A percentile compares a stretch with the other conserved stretches of the same genome.
These are phyloP conservation scores for Mortierella alpina DNA, from an alignment of 192 early-diverging fungal species.

Conservation along the genomic window DNA sequence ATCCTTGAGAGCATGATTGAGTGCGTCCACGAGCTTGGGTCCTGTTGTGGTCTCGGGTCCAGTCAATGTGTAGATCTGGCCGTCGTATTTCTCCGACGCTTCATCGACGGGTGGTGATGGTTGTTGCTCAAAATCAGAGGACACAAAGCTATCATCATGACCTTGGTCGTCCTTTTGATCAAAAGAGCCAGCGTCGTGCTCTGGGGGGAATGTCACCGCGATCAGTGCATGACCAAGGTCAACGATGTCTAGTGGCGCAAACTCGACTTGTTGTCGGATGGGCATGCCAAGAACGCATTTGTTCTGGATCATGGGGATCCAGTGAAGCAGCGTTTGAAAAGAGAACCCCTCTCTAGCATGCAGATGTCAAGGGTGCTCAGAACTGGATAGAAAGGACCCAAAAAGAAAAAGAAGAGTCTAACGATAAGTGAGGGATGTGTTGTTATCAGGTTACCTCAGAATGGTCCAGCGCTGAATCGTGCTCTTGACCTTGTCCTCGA, in stretches of 20 bases:
- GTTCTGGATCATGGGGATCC: constrained; percentile 34
- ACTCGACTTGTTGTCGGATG: constrained; percentile 14
- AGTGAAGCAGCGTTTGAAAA: constrained; percentile 37
- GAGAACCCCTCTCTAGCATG: constrained; percentile 29
- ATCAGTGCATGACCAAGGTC: constrained; percentile 33
- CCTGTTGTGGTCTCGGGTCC: constrained; percentile 29
- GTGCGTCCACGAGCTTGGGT: constrained; percentile 20
- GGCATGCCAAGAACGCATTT: constrained; percentile 30
- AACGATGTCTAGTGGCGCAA: constrained; percentile 27
- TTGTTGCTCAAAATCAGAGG: background rate
- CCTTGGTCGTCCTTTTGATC: background rate
- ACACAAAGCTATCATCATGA: background rate
- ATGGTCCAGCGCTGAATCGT: constrained; percentile 35
- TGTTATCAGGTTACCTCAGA: constrained; percentile 15
- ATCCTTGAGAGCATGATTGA: constrained; percentile 11
- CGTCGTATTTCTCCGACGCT: constrained; percentile 3
- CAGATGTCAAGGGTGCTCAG: background rate
- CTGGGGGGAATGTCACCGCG: constrained; percentile 18
- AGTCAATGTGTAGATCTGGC: constrained; percentile 35
- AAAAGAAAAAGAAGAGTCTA: background rate
- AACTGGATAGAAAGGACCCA: background rate
- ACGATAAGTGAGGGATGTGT: background rate
- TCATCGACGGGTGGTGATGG: too few relatives aligned
- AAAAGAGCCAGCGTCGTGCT: background rate
- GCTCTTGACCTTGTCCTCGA: constrained; percentile 26